Percentiles rank a stretch among this genome's conserved stretches.
Evolutionary conservation across 805 yeast genomes (phyloP).

Genomic region (Hanseniaspora taiwanica): DNA sequence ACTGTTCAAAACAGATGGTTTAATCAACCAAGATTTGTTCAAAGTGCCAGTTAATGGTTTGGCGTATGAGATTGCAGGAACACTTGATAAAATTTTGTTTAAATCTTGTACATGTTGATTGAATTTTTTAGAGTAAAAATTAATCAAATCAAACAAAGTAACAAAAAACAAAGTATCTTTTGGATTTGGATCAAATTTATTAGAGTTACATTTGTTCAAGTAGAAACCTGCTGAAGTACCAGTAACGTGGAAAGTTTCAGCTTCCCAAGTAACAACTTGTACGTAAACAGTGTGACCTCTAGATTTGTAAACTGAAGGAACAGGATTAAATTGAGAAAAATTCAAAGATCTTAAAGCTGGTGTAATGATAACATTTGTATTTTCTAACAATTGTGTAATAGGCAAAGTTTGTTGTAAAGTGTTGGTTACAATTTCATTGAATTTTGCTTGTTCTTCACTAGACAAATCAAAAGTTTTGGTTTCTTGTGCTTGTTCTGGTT

Average conservation of each 20-base stretch:
- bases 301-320: slow-evolving; percentile 44
- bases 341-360: slow-evolving; percentile 44
- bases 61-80: slow-evolving; percentile 42
- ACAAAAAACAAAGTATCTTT: slow-evolving; percentile 16
- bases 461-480: slow-evolving; percentile 13
- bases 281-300: slow-evolving; percentile 76
- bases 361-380: slow-evolving; percentile 12
- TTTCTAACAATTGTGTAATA: slow-evolving; percentile 9
- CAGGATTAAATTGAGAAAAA: slow-evolving; percentile 79
- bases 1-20: slow-evolving; percentile 17
- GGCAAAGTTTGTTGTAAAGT: slow-evolving; percentile 12
- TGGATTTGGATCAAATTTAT: slow-evolving; percentile 56
- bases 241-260: slow-evolving; percentile 66
- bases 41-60: slow-evolving; percentile 50
- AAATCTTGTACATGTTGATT: slow-evolving; percentile 38
- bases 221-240: slow-evolving; percentile 70
- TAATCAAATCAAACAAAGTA: slow-evolving; percentile 47
- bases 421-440: slow-evolving; percentile 13
- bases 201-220: slow-evolving; percentile 54
- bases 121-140: slow-evolving; percentile 53
- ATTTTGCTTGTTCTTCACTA: slow-evolving; percentile 18
- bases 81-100: slow-evolving; percentile 29
- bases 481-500: slow-evolving; percentile 8
- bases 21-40: slow-evolving; percentile 61
- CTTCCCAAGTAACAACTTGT: slow-evolving; percentile 64